Conservation (phyloP, 169 alveolate species). For the Sarcocystis neurona region DNA sequence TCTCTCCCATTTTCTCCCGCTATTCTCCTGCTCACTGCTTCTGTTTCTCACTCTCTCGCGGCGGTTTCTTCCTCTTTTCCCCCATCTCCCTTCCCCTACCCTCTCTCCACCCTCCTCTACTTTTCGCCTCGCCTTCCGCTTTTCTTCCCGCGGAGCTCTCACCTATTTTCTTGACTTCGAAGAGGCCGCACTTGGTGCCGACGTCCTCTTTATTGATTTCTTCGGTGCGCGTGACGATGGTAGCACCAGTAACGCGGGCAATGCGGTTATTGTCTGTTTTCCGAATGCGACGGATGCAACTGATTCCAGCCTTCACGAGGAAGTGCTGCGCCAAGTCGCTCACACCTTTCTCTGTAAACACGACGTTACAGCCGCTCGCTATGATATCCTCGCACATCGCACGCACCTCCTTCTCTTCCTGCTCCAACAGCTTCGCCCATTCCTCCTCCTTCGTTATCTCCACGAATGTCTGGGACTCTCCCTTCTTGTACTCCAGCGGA, state of each 20-base stretch:
- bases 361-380: constrained; percentile 94
- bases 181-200: constrained; percentile 95
- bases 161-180: constrained; percentile 81
- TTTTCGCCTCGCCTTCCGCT: too few species aligned
- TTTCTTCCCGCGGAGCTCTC: too few species aligned
- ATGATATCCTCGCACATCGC: constrained; percentile 95
- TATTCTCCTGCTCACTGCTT: too few species aligned
- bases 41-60: too few species aligned
- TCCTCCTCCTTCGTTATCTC: constrained; percentile 97
- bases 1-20: too few species aligned
- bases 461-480: constrained; percentile 71
- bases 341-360: constrained; percentile 96
- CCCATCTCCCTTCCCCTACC: too few species aligned
- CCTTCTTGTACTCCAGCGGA: constrained; percentile 98
- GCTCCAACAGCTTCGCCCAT: constrained; percentile 91
- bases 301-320: constrained; percentile 91
- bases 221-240: constrained; percentile 97
- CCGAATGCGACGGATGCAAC: constrained; percentile 89
- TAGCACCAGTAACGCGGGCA: constrained; percentile 96
- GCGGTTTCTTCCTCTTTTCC: too few species aligned
- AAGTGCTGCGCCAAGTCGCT: constrained; percentile 93
- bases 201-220: constrained; percentile 89
- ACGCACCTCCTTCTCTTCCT: constrained; percentile 96
- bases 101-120: too few species aligned
- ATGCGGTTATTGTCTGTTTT: constrained; percentile 97